Evolutionary conservation across 805 yeast genomes (phyloP), one percentile per base, ranked within the genome.

Genomic region (Debaryomyces maramus): DNA sequence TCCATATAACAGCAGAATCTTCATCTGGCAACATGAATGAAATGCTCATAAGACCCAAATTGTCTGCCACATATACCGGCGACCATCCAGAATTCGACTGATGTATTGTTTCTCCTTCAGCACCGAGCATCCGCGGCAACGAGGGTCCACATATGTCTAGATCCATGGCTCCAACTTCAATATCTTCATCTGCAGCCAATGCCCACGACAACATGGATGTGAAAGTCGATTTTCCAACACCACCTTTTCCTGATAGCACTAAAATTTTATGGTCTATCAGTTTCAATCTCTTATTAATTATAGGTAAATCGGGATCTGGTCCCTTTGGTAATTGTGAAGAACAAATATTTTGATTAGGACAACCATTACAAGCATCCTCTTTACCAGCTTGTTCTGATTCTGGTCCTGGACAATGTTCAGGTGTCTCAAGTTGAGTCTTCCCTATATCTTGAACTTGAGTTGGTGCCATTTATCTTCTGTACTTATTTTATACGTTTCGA

Each of bases 391-490:
- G 64, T 51, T 89, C 97, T 2, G 95, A 84, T 57, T 91, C 97
- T 1, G 98, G 96, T 1, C 99, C 99, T 0, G 99, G 99, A 67
- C 99, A 93, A 62, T 93, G 98, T 57, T 89, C 97, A 1, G 99
- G 98, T 0, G 82, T 87, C 40, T 72, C 50, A 17, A 67, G 41
- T 36, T 51, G 48, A 10, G 49, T 41, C 7, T 40, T 39, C 3
- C 35, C 28, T 19, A 45, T 39, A 35, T 53, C 53, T 34, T 47
- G 40, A 17, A 42, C 40, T 15, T 47, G 46, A 4, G 59, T 40
- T 10, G 62, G 61, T 10, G 65, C 47, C 62, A 61, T 58, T 5
- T 34, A 31, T 20, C 9, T 3, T 14, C 34, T 9, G 28, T 15
- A 15, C 6, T 24, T 15, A 24, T 24, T 24, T 24, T 24, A 10